Percentiles rank a stretch among this genome's conserved stretches.
phyloP scores from a whole-genome alignment of 176 grass and related monocot species.

The Poa annua region DNA sequence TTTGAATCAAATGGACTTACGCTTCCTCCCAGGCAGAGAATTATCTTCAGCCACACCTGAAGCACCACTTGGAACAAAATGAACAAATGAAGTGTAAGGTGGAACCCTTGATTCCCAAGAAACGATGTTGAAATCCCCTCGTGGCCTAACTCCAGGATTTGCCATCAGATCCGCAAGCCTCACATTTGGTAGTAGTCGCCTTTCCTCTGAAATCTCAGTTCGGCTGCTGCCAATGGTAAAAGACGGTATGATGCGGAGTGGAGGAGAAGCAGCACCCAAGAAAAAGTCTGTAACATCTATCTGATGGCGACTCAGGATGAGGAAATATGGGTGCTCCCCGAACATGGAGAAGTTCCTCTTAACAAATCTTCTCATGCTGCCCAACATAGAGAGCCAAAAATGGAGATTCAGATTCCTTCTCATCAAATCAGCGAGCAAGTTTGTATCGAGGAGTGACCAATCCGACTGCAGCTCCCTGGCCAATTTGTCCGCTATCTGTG shows the following conservation, averaged over 20 bases:
- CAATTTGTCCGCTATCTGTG: background rate
- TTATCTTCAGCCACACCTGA: background rate
- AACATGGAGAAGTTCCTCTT: background rate
- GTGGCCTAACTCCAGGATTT: background rate
- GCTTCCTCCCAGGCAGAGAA: background rate
- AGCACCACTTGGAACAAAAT: background rate
- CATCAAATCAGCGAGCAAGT: background rate
- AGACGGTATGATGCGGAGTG: background rate
- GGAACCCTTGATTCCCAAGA: slow-evolving; percentile 16
- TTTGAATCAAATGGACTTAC: background rate
- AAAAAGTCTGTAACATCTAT: background rate
- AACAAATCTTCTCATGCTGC: background rate
- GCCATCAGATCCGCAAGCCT: background rate
- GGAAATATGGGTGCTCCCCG: background rate
- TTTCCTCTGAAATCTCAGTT: background rate
- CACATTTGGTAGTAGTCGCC: background rate
- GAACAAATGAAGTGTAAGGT: background rate
- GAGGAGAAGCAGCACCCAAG: background rate
- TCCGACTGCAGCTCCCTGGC: background rate
- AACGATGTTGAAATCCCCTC: background rate
- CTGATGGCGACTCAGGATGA: background rate
- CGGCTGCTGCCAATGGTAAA: background rate
- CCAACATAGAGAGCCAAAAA: background rate
- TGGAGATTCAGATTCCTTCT: background rate
- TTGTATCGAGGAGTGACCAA: background rate